Evolutionary conservation across 2,329 filamentous ascomycete species (phyloP), one percentile per base, ranked within the genome.

Genomic region (Raffaelea deltoideospora): DNA sequence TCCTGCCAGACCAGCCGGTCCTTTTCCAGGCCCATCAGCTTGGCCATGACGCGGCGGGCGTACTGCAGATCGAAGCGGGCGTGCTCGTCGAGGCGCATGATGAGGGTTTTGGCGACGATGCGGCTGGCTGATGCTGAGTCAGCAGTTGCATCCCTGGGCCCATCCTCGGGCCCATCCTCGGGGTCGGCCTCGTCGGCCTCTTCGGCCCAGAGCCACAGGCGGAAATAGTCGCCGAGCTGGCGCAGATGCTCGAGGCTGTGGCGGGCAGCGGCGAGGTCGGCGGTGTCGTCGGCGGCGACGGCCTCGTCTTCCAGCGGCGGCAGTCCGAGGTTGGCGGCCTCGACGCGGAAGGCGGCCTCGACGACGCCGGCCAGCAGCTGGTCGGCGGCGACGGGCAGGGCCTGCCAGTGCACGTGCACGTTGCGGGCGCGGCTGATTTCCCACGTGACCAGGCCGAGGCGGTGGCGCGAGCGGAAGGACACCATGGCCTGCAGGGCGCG

Each of bases 331-430:
- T 93, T 92, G 53, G 93, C 81, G 0, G 85, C 86, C 51, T 94
- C 76, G 2, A 92, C 82, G 37, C 79, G 78, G 60, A 98, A 95
- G 0, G 79, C 88, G 0, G 82, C 84, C 53, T 94, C 85, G 0
- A 93, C 82, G 2, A 93, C 64, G 0, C 82, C 81, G 33, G 75
- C 74, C 17, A 59, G 61, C 35, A 94, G 69, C 31, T 84, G 61
- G 10, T 79, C 67, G 0, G 69, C 63, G 0, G 80, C 72, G 1
- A 92, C 64, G 1, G 90, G 85, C 22, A 96, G 61, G 47, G 92
- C 80, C 57, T 98, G 92, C 90, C 87, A 95, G 51, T 96, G 88
- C 1, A 79, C 69, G 53, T 98, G 90, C 38, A 96, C 76, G 37
- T 90, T 85, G 35, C 72, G 71, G 5, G 66, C 67, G 35, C 86